Evolutionary conservation across 2,329 filamentous ascomycete genomes (phyloP).

Genomic region (Didymella lethalis): DNA sequence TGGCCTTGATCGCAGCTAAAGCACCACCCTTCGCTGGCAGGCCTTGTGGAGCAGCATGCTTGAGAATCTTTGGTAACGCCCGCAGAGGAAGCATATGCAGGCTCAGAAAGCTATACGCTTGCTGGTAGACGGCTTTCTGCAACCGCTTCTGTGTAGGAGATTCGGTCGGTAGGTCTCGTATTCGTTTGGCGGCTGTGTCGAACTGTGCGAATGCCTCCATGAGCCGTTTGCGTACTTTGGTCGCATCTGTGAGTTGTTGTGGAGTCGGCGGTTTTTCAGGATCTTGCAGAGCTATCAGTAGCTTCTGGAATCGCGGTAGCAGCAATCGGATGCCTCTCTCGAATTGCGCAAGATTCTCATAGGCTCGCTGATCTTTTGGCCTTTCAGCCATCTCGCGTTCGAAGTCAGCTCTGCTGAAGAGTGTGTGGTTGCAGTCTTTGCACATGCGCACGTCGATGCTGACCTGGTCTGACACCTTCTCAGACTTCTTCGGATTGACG

Average conservation of each 20-base stretch:
- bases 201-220: slow-evolving; percentile 92
- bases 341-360: slow-evolving; percentile 84
- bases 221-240: slow-evolving; percentile 86
- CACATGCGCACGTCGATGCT: slow-evolving; percentile 89
- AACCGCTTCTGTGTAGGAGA: slow-evolving; percentile 76
- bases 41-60: slow-evolving; percentile 64
- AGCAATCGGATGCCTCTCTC: slow-evolving; percentile 84
- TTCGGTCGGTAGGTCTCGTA: slow-evolving; percentile 78
- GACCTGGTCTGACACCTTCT: slow-evolving; percentile 62
- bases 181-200: slow-evolving; percentile 78
- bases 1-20: slow-evolving; percentile 67
- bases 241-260: slow-evolving; percentile 81
- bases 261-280: slow-evolving; percentile 70
- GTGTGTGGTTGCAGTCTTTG: slow-evolving; percentile 78
- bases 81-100: slow-evolving; percentile 88
- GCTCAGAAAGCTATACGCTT: slow-evolving; percentile 84
- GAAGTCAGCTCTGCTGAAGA: slow-evolving; percentile 81
- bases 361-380: slow-evolving; percentile 79
- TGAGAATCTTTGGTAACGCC: slow-evolving; percentile 57
- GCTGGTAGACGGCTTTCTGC: slow-evolving; percentile 82
- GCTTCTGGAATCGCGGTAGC: slow-evolving; percentile 82
- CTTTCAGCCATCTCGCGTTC: slow-evolving; percentile 71
- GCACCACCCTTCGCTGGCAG: slow-evolving; percentile 52
- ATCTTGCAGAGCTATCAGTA: slow-evolving; percentile 76
- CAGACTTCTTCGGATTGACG: slow-evolving; percentile 59